A percentile compares a stretch with the other conserved stretches of the same genome.
phyloP scores from a whole-genome alignment of 768 basidiomycete species.

The Kwoniella pini region DNA sequence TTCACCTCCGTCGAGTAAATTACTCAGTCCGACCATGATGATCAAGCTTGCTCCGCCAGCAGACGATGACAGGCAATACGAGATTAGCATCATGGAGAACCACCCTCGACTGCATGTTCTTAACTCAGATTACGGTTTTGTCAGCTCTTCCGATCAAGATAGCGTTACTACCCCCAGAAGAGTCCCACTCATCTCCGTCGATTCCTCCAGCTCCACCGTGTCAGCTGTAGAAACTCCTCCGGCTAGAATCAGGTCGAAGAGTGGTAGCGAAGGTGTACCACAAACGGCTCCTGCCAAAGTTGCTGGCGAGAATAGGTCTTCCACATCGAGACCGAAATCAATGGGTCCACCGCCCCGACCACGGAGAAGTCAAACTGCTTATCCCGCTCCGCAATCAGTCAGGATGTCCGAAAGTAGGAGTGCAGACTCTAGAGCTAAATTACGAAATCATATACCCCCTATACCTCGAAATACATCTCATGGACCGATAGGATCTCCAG shows the following conservation, averaged over 20 bases:
- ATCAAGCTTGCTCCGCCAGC: conserved; percentile 44
- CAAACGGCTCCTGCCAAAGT: conserved; percentile 10
- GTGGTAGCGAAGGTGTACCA: not conserved
- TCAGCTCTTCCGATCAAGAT: not conserved
- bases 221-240: conserved; percentile 4
- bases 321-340: conserved; percentile 14
- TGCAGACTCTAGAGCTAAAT: conserved; percentile 28
- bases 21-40: conserved; percentile 35
- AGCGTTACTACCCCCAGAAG: conserved; percentile 10
- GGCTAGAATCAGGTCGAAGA: conserved; percentile 3
- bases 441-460: conserved; percentile 8
- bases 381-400: conserved; percentile 21
- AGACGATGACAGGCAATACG: conserved; percentile 21
- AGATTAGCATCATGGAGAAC: conserved; percentile 5
- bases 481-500: conserved; percentile 7
- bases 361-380: conserved; percentile 32
- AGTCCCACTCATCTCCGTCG: conserved; percentile 17
- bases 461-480: conserved; percentile 16
- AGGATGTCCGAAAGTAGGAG: conserved; percentile 32
- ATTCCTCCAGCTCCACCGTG: not conserved
- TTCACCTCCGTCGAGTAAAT: conserved; percentile 34
- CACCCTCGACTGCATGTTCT: not conserved
- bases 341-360: conserved; percentile 31
- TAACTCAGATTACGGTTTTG: too few relatives aligned
- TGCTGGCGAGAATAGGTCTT: conserved; percentile 6